Conservation (phyloP, 352 stramenopile genomes). For the Pythium pectinolyticum region DNA sequence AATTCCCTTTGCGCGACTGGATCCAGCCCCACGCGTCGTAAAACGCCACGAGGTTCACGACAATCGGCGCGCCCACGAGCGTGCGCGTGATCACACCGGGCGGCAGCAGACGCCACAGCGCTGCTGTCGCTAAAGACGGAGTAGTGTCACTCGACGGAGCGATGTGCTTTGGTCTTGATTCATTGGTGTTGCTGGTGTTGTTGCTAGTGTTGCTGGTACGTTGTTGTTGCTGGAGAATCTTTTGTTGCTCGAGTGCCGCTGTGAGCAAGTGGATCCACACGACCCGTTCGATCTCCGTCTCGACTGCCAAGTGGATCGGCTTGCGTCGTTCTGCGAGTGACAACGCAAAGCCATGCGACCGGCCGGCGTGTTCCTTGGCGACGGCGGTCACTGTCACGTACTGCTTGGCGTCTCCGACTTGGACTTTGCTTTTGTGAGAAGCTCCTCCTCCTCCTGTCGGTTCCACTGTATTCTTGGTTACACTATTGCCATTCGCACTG, state of each 20-base stretch:
- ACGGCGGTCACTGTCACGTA: conserved; percentile 56
- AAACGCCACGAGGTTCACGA: conserved; percentile 61
- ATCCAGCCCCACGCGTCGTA: conserved; percentile 79
- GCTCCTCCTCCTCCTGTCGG: no score
- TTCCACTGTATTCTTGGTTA: no score
- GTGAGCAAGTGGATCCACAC: conserved; percentile 74
- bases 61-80: conserved; percentile 53
- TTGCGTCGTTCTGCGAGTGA: conserved; percentile 50
- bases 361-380: conserved; percentile 54
- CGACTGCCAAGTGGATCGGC: conserved; percentile 53
- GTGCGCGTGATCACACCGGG: conserved; percentile 39
- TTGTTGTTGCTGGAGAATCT: conserved; percentile 21
- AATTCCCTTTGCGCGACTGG: conserved; percentile 75
- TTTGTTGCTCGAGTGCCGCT: conserved; percentile 59
- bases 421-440: neutral
- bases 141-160: no score
- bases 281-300: conserved; percentile 74
- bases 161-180: no score
- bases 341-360: conserved; percentile 59
- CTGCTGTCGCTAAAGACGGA: conserved; percentile 22
- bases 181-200: no score
- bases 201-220: no score
- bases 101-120: conserved; percentile 36
- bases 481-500: neutral
- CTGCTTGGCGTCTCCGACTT: conserved; percentile 45